phyloP scores from a whole-genome alignment of 2,329 filamentous ascomycete species.

The Xylaria sp. region DNA sequence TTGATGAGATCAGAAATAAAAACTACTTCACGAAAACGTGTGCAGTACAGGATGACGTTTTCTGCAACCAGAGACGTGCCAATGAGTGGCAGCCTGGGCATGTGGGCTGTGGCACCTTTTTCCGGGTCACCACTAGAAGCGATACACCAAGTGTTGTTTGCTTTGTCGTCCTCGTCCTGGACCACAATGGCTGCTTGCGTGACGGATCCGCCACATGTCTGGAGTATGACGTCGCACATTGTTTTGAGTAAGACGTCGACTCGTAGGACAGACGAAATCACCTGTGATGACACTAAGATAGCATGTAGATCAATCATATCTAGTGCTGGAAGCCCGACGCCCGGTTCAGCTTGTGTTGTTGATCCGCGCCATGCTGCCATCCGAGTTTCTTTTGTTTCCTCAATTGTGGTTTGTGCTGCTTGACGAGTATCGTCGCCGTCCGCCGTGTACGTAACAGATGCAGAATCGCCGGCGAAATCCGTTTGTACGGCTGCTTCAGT shows the following conservation, averaged over 20 bases:
- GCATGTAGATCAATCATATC: constrained; percentile 86
- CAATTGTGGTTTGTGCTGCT: constrained; percentile 57
- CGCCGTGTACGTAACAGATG: constrained; percentile 63
- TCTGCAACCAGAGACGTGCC: constrained; percentile 77
- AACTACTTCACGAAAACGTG: constrained; percentile 79
- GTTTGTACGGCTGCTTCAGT: constrained; percentile 76
- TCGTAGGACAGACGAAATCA: constrained; percentile 81
- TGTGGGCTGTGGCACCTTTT: constrained; percentile 72
- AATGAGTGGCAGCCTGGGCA: constrained; percentile 71
- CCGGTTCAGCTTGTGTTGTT: constrained; percentile 68
- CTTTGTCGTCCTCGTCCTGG: constrained; percentile 70
- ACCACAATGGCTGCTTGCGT: constrained; percentile 79
- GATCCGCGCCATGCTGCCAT: constrained; percentile 73
- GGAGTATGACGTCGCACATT: constrained; percentile 83
- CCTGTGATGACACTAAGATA: constrained; percentile 81
- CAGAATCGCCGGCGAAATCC: constrained; percentile 70
- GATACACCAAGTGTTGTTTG: constrained; percentile 72
- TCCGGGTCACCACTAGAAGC: constrained; percentile 80
- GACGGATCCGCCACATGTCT: constrained; percentile 77
- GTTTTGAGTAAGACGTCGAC: constrained; percentile 81
- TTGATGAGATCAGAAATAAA: constrained; percentile 78
- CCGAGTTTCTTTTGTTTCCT: constrained; percentile 66
- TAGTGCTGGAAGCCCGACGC: constrained; percentile 74
- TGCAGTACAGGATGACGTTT: constrained; percentile 80
- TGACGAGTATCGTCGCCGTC: constrained; percentile 57